Conservation (phyloP, 1,139 yeast genomes). For the Lodderomyces jiufengensis region DNA sequence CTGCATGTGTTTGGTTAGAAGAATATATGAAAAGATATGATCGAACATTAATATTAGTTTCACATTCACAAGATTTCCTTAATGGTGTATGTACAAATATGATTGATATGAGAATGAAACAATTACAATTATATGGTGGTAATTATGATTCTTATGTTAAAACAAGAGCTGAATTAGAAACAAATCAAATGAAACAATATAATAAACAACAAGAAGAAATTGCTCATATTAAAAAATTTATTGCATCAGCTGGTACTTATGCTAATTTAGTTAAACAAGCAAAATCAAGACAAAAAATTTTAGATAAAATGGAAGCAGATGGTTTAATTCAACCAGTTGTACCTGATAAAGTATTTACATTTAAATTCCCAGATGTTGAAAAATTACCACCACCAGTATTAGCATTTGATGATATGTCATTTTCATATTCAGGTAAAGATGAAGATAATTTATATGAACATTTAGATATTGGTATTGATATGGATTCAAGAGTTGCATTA, state of each 20-base stretch:
- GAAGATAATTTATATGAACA: conserved; percentile 88
- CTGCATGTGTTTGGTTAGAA: conserved; percentile 99
- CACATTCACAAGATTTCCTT: conserved; percentile 98
- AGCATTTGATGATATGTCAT: conserved; percentile 92
- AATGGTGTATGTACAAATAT: conserved; percentile 98
- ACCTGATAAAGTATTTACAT: conserved; percentile 88
- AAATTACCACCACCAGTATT: conserved; percentile 98
- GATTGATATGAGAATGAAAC: conserved; percentile 91
- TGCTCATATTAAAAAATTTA: conserved; percentile 95
- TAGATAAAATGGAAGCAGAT: conserved; percentile 99
- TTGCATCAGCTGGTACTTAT: conserved; percentile 99
- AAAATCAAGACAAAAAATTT: conserved; percentile 97
- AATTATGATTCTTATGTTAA: conserved; percentile 95
- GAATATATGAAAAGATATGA: conserved; percentile 94
- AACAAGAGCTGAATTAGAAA: conserved; percentile 91
- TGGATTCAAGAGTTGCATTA: conserved; percentile 97
- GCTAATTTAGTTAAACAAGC: conserved; percentile 99
- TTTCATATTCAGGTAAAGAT: conserved; percentile 81
- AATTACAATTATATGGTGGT: conserved; percentile 84
- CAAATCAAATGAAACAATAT: conserved; percentile 98
- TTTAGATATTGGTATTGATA: conserved; percentile 96
- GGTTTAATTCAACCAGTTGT: conserved; percentile 93
- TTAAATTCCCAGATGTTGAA: conserved; percentile 93
- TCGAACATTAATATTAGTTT: conserved; percentile 87
- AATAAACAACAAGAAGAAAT: conserved; percentile 98